Evolutionary conservation across 306 rosid species (phyloP), one percentile per base, ranked within the genome.

Genomic region (Castanospermum australe): DNA sequence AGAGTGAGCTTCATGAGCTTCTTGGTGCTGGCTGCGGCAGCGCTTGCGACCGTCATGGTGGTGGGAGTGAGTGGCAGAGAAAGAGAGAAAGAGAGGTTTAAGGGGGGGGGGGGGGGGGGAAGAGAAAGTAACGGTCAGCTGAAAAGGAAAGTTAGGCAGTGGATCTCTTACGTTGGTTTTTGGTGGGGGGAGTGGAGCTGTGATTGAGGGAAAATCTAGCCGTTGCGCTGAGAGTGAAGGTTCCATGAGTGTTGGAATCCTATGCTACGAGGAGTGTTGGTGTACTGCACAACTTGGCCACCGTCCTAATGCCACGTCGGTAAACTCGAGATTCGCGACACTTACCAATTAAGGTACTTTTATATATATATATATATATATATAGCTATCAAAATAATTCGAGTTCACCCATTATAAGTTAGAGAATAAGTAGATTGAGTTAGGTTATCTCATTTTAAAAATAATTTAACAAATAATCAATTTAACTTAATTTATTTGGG

Each of bases 1-100:
- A 89, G 65, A 42, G 92, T 81, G 51, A 91, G 78, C 87, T 91
- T 93, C 71, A 96, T 13, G 57, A 93, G 80, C 75, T 81, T 89
- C 90, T 81, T 82, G 86, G 96, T 79, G 44, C 79, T 92, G 63
- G 85, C 35, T 1, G 93, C 62, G 79, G 97, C 93, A 14, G 45
- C 82, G 44, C 73, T 56, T 10, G 83, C 89, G 73, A 82, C 89
- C n/a, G 92, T 85, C 99, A 93, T 96, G 77, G 78, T 78, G 56
- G 8, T 35, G 51, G 1, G 14, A 47, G 73, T 10, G 74, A 44
- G 71, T 39, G 24, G 11, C 17, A 20, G 39, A 5, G 42, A 25
- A 64, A 6, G 20, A 25, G 5, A 45, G 62, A 30, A 11, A 6
- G 45, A 44, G 51, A 2, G 87, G 80, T 67, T 85, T 77, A 57